These are phyloP conservation scores for Rhododendron ferrugineum DNA, from an alignment of 148 eudicot species.

Conservation along the genomic window DNA sequence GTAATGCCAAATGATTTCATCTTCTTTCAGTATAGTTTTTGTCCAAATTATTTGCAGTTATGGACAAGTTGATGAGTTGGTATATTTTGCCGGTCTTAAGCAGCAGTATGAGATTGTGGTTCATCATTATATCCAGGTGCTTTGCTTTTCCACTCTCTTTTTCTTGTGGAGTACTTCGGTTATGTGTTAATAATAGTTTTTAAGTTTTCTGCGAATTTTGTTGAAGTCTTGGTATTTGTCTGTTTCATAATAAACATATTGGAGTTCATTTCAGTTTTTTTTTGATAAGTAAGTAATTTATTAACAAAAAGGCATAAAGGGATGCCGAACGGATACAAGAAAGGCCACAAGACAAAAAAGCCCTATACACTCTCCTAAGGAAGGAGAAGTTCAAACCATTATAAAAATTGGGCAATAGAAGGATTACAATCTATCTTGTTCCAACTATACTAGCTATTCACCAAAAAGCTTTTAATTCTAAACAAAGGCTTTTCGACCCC, in stretches of 20 bases:
- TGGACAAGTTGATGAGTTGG: slow-evolving; percentile 29
- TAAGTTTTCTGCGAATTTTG: slow-evolving; percentile 17
- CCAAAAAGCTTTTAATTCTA: too few relatives aligned
- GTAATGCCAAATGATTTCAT: not conserved
- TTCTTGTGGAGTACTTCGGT: not conserved
- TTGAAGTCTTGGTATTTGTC: not conserved
- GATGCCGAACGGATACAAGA: too few relatives aligned
- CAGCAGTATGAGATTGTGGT: slow-evolving; percentile 83
- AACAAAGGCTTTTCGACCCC: too few relatives aligned
- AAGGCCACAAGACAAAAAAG: too few relatives aligned
- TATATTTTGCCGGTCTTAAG: slow-evolving; percentile 86
- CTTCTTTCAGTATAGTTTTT: not conserved
- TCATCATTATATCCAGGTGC: slow-evolving; percentile 95
- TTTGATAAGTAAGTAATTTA: too few relatives aligned
- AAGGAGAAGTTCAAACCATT: too few relatives aligned
- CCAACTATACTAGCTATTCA: too few relatives aligned
- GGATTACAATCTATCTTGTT: too few relatives aligned
- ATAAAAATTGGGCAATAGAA: too few relatives aligned
- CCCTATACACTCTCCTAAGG: too few relatives aligned
- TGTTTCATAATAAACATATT: not conserved
- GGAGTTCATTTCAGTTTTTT: not conserved
- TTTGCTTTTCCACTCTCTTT: slow-evolving; percentile 8
- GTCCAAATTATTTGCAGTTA: slow-evolving; percentile 48
- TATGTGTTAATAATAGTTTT: not conserved
- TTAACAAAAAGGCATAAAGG: too few relatives aligned